Evolutionary conservation across 106 monocot species (phyloP), one percentile per base, ranked within the genome.

Genomic region (Phalaenopsis aphrodite): DNA sequence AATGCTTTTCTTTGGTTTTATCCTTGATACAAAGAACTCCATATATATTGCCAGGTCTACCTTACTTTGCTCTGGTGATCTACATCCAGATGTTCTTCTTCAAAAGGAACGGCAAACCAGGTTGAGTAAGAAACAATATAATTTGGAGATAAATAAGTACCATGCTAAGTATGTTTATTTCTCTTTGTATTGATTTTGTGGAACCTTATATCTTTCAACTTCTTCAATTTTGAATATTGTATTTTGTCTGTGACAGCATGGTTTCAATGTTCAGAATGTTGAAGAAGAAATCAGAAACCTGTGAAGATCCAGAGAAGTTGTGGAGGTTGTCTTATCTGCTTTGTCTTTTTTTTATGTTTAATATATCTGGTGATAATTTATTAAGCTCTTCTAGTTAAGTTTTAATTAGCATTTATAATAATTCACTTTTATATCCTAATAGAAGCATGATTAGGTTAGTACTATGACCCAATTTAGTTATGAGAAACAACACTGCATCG

Each of bases 51-150:
- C 17, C 76, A 93, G 93, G 93, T 88, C 90, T 75, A 30, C 85
- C 79, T 88, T 80, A 65, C 88, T 93, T 77, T 88, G 93, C 76
- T 81, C 85, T 72, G 88, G 90, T 64, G 72, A 76, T 80, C 86
- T 90, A 77, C 93, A 93, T 79, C 93, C 93, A 42, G 93, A 93
- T 87, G 72, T 30, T 42, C 69, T 88, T 81, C 77, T 87, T 80
- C 79, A 43, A 42, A 82, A 55, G 69, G 87, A 87, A 76, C 46
- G 56, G n/a, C 78, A 84, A 42, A 67, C 82, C 57, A 76, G 68
- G 78, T 65, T 82, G 43, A 82, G 78, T 45, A 87, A 87, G 83
- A 88, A 77, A 78, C 71, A 83, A 75, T 90, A 87, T 76, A 85
- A 85, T 73, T 23, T 41, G 67, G 87, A 90, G 41, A 55, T 93